Conservation (phyloP, 768 basidiomycete species). For the Auriscalpium microsporum region DNA sequence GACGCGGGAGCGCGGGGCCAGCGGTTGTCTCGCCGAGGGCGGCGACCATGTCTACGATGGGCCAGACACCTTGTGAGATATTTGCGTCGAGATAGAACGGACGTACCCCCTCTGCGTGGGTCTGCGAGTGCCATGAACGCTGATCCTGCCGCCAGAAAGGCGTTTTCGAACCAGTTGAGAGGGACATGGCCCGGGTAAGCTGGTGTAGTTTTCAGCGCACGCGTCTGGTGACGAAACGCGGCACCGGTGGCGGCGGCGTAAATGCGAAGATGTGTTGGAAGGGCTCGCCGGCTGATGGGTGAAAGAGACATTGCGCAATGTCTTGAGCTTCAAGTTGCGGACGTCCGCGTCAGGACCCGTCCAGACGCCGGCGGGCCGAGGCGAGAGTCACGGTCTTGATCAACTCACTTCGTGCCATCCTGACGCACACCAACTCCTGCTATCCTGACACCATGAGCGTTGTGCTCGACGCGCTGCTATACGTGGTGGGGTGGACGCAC, state of each 20-base stretch:
- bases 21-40: constrained; percentile 91
- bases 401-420: too few relatives aligned
- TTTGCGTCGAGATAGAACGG: background rate
- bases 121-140: constrained; percentile 75
- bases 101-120: constrained; percentile 76
- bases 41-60: constrained; percentile 78
- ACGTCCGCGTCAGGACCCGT: too few relatives aligned
- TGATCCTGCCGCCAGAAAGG: constrained; percentile 78
- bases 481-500: constrained; percentile 49
- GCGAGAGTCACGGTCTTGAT: too few relatives aligned
- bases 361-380: too few relatives aligned
- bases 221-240: background rate
- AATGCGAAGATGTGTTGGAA: too few relatives aligned
- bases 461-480: constrained; percentile 41
- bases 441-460: constrained; percentile 24
- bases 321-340: too few relatives aligned
- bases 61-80: background rate
- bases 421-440: too few relatives aligned
- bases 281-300: too few relatives aligned
- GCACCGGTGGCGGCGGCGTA: too few relatives aligned
- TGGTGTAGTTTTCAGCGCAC: constrained; percentile 23
- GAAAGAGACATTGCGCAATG: too few relatives aligned
- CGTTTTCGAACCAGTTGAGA: constrained; percentile 73
- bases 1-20: constrained; percentile 60
- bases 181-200: constrained; percentile 78